Evolutionary conservation across 148 eudicot species (phyloP).

Genomic region (Fagopyrum esculentum): DNA sequence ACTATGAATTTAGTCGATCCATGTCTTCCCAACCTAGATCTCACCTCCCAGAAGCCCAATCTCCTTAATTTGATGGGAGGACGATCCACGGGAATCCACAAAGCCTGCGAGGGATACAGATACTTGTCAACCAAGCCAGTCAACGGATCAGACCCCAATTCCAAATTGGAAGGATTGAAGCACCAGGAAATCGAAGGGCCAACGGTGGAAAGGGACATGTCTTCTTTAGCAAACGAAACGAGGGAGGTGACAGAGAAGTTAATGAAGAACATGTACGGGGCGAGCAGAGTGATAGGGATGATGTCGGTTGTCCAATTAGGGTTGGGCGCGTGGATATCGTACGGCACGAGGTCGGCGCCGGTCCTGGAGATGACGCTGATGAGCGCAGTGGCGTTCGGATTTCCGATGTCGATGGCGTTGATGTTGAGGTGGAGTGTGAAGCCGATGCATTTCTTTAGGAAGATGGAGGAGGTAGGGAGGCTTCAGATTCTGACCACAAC

Average conservation of each 20-base stretch:
- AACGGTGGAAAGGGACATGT: conserved; percentile 65
- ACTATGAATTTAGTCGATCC: neutral
- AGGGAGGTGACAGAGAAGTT: conserved; percentile 24
- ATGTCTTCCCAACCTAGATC: neutral
- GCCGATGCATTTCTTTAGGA: conserved; percentile 67
- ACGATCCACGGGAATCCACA: neutral
- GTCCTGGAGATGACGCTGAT: conserved; percentile 34
- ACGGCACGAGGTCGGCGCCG: conserved; percentile 21
- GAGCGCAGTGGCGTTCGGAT: conserved; percentile 52
- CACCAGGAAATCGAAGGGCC: conserved; percentile 85
- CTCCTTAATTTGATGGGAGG: neutral
- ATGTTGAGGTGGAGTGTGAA: conserved; percentile 57
- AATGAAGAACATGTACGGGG: conserved; percentile 24
- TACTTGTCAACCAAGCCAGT: conserved; percentile 4
- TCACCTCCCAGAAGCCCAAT: neutral
- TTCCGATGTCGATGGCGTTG: conserved; percentile 69
- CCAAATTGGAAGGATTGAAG: conserved; percentile 25
- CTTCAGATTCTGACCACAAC: conserved; percentile 64
- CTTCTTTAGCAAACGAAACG: conserved; percentile 41
- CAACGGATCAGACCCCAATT: conserved; percentile 17
- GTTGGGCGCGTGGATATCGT: conserved; percentile 58
- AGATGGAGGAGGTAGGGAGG: conserved; percentile 86
- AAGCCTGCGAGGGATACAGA: neutral
- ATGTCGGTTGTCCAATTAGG: conserved; percentile 50
- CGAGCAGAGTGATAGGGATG: conserved; percentile 39